Evolutionary conservation across 768 basidiomycete genomes (phyloP).

Genomic region (Panellus pusillus): DNA sequence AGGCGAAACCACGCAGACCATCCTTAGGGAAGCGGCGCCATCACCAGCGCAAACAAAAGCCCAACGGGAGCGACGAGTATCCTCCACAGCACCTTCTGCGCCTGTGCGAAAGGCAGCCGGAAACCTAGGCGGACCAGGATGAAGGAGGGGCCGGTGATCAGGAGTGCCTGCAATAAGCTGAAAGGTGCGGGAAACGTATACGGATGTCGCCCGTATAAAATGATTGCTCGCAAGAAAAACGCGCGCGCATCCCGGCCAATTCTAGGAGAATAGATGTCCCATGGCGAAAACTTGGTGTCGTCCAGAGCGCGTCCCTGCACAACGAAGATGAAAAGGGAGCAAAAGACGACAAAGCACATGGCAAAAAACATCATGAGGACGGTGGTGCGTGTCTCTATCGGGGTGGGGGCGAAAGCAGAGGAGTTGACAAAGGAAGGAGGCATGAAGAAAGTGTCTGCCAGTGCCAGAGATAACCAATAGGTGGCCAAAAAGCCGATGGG

Average conservation of each 20-base stretch:
- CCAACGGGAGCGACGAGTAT: constrained; percentile 40
- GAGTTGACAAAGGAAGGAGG: constrained; percentile 5
- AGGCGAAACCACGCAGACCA: background rate
- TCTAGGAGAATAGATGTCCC: constrained; percentile 49
- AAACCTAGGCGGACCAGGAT: constrained; percentile 23
- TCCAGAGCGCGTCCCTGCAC: constrained; percentile 23
- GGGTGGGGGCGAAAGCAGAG: constrained; percentile 31
- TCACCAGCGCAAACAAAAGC: constrained; percentile 21
- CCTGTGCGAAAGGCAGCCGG: constrained; percentile 11
- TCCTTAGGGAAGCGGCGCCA: constrained; percentile 1
- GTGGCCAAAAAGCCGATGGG: constrained; percentile 45
- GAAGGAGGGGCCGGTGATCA: constrained; percentile 25
- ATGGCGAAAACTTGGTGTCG: constrained; percentile 24
- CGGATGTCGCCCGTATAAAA: constrained; percentile 31
- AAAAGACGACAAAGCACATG: constrained; percentile 33
- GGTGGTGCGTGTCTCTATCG: constrained; percentile 48
- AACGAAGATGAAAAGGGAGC: constrained; percentile 35
- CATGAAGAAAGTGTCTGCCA: constrained; percentile 38
- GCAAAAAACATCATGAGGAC: constrained; percentile 39
- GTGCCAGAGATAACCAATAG: constrained; percentile 48
- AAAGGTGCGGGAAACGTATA: constrained; percentile 53
- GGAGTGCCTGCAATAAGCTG: constrained; percentile 39
- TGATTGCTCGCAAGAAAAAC: constrained; percentile 36
- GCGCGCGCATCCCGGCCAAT: constrained; percentile 48
- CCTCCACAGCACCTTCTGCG: constrained; percentile 43